phyloP scores from a whole-genome alignment of 768 basidiomycete genomes.

The Lactarius quietus region DNA sequence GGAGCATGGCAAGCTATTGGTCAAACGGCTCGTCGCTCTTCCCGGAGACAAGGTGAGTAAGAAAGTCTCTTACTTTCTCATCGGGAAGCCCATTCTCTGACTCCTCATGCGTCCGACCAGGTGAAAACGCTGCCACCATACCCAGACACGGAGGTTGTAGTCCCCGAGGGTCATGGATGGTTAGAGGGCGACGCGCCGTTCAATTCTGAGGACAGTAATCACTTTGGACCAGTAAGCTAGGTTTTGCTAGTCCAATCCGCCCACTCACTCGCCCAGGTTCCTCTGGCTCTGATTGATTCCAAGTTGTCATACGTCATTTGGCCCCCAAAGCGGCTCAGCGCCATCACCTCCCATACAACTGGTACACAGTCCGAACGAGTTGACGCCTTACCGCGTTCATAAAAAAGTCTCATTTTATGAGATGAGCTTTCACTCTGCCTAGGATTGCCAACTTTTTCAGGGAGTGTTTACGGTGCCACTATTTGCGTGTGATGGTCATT shows the following conservation, averaged over 20 bases:
- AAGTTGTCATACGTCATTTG: constrained; percentile 16
- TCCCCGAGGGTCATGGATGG: constrained; percentile 24
- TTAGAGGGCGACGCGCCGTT: constrained; percentile 25
- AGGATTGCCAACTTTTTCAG: background rate
- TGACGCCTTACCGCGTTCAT: background rate
- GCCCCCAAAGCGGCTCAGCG: constrained; percentile 9
- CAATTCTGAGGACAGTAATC: constrained; percentile 28
- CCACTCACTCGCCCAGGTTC: constrained; percentile 11
- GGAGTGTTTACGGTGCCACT: background rate
- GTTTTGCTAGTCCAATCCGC: no score
- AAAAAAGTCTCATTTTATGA: background rate
- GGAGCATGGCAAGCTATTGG: constrained; percentile 16
- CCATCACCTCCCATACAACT: background rate
- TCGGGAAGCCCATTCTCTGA: background rate
- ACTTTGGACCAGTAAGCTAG: constrained; percentile 24
- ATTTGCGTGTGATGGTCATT: background rate
- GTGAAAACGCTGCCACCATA: constrained; percentile 27
- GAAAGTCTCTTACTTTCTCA: background rate
- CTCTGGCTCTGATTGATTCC: constrained; percentile 20
- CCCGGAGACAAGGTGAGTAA: constrained; percentile 24
- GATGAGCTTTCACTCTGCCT: background rate
- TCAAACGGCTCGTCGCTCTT: constrained; percentile 25
- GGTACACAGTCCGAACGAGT: constrained; percentile 17
- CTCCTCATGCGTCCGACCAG: constrained; percentile 1
- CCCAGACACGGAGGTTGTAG: constrained; percentile 18